Conservation (phyloP, 1,284 basidiomycete species). For the Trametes pubescens region DNA sequence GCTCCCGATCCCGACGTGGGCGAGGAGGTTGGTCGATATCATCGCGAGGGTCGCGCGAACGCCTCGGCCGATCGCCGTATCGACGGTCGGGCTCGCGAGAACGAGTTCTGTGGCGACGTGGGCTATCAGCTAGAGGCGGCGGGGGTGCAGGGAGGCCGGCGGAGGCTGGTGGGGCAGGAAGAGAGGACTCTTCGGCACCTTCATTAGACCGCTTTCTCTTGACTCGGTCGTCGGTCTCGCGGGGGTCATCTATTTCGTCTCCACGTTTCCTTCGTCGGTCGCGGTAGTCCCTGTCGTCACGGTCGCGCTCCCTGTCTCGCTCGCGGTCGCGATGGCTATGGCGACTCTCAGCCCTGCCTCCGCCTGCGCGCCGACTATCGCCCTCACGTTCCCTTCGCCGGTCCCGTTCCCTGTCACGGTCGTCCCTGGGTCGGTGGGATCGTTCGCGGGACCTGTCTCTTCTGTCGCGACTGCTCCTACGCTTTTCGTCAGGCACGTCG, state of each 20-base stretch:
- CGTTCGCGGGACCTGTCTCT: constrained; percentile 56
- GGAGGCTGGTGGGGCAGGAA: constrained; percentile 50
- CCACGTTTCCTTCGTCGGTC: constrained; percentile 68
- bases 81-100: constrained; percentile 61
- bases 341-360: constrained; percentile 51
- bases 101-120: constrained; percentile 59
- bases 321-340: constrained; percentile 56
- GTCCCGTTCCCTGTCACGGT: constrained; percentile 50
- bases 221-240: constrained; percentile 56
- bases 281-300: constrained; percentile 59
- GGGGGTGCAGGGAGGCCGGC: constrained; percentile 48
- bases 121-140: constrained; percentile 60
- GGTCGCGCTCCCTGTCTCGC: constrained; percentile 50
- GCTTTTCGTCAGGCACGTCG: constrained; percentile 37
- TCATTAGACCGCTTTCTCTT: constrained; percentile 68
- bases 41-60: constrained; percentile 61
- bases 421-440: constrained; percentile 58
- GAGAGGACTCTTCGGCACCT: constrained; percentile 46
- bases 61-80: constrained; percentile 54
- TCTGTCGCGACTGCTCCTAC: constrained; percentile 54
- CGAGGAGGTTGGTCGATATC: constrained; percentile 63
- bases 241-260: constrained; percentile 60
- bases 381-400: constrained; percentile 47
- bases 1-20: constrained; percentile 47
- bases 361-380: constrained; percentile 45